Evolutionary conservation across 2,329 filamentous ascomycete species (phyloP).

Genomic region (Teratosphaeria destructans): DNA sequence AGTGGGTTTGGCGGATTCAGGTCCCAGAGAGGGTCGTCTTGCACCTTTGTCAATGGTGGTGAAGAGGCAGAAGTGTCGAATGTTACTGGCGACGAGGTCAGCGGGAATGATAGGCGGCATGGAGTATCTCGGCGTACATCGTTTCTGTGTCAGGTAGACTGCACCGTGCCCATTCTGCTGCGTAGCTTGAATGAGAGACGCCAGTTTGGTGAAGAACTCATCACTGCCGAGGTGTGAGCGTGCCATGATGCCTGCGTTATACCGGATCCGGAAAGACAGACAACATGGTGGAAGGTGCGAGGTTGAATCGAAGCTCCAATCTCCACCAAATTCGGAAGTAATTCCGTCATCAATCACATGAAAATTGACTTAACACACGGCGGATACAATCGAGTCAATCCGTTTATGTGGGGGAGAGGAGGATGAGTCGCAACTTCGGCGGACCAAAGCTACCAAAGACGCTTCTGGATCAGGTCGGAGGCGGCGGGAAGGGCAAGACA

Average conservation of each 20-base stretch:
- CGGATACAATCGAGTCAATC: not conserved
- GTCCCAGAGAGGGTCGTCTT: constrained; percentile 49
- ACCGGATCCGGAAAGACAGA: not conserved
- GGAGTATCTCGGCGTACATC: constrained; percentile 39
- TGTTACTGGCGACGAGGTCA: constrained; percentile 21
- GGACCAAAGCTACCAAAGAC: constrained; percentile 37
- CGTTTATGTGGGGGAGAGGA: not conserved
- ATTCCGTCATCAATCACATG: not conserved
- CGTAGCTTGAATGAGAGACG: constrained; percentile 55
- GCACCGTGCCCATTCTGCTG: constrained; percentile 63
- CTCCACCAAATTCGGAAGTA: not conserved
- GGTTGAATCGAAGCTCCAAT: not conserved
- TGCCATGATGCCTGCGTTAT: constrained; percentile 8
- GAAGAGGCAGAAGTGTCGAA: constrained; percentile 32
- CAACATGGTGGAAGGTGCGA: not conserved
- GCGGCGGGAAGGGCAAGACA: constrained; percentile 11
- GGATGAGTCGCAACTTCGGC: constrained; percentile 17
- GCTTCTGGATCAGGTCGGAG: constrained; percentile 33
- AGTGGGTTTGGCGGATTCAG: constrained; percentile 48
- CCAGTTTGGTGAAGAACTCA: constrained; percentile 65
- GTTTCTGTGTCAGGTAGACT: constrained; percentile 66
- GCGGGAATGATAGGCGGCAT: not conserved
- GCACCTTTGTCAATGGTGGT: constrained; percentile 31
- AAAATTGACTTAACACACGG: not conserved
- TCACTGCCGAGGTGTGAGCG: constrained; percentile 49